Conservation (phyloP, 1,139 yeast genomes). For the Candida buenavistaensis region DNA sequence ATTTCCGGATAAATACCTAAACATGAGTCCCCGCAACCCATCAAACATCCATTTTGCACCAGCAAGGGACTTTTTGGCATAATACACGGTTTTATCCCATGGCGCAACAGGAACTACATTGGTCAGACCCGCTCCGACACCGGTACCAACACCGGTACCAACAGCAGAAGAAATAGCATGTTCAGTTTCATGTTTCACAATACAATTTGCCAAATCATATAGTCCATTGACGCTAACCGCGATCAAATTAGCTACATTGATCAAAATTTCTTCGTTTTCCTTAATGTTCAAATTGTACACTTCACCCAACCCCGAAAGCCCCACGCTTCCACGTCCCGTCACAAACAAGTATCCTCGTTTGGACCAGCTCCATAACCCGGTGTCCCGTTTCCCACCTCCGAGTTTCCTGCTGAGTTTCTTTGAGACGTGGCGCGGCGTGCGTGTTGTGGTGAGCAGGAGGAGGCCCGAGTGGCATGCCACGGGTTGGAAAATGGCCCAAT, state of each 20-base stretch:
- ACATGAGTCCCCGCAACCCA: no score
- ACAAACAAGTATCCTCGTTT: constrained; percentile 45
- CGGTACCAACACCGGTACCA: no score
- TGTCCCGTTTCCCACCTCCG: constrained; percentile 18
- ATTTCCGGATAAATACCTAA: constrained; percentile 29
- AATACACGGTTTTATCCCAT: constrained; percentile 6
- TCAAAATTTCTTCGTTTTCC: constrained; percentile 49
- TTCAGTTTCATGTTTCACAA: constrained; percentile 13
- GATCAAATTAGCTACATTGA: constrained; percentile 47
- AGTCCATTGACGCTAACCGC: constrained; percentile 56
- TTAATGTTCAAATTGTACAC: constrained; percentile 48
- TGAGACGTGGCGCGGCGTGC: no score
- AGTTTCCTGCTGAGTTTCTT: constrained; percentile 18
- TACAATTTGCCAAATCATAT: constrained; percentile 41
- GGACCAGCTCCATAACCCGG: constrained; percentile 38
- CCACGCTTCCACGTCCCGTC: constrained; percentile 60
- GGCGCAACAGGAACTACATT: constrained; percentile 4
- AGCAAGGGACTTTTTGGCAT: no score
- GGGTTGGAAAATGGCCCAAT: constrained; percentile 64
- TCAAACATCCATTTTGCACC: no score
- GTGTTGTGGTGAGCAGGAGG: no score
- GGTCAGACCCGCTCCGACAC: constrained; percentile 6
- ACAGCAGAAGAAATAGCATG: no score
- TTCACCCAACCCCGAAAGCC: no score
- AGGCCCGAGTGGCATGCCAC: no score